Conservation (phyloP, 1,284 basidiomycete species). For the Inonotus hispidus region DNA sequence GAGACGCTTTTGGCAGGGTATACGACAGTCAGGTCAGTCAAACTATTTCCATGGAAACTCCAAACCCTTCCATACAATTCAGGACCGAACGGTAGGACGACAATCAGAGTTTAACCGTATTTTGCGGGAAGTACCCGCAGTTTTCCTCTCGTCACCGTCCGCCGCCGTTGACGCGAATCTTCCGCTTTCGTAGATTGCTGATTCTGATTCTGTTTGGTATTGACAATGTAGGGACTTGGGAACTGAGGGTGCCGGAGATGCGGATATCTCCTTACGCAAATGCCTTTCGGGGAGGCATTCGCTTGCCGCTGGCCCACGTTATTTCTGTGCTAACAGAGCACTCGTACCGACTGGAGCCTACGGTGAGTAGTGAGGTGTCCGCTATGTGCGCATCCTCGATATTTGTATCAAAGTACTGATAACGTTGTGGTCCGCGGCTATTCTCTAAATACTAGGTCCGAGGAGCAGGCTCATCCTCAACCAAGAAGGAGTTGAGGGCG, state of each 20-base stretch:
- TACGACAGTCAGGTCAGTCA: slow-evolving; percentile 42
- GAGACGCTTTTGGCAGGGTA: slow-evolving; percentile 59
- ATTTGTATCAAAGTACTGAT: not conserved
- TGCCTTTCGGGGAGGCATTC: slow-evolving; percentile 48
- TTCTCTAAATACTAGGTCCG: slow-evolving; percentile 42
- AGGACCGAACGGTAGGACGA: not conserved
- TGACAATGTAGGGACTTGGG: slow-evolving; percentile 46
- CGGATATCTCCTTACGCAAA: slow-evolving; percentile 54
- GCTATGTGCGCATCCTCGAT: not conserved
- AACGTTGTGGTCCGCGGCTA: not conserved
- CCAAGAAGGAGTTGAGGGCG: slow-evolving; percentile 48
- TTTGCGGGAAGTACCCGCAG: slow-evolving; percentile 1
- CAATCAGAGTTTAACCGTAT: not conserved
- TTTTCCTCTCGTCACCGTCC: not conserved
- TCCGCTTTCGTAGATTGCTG: not conserved
- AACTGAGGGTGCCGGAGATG: slow-evolving; percentile 60
- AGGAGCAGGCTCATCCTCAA: slow-evolving; percentile 43
- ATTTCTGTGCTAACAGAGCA: slow-evolving; percentile 57
- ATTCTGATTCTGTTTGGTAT: not conserved
- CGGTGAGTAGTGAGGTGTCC: slow-evolving; percentile 33
- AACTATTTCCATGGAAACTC: not conserved
- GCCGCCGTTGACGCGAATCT: not conserved
- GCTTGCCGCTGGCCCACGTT: slow-evolving; percentile 55
- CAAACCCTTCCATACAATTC: not conserved
- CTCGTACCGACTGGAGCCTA: slow-evolving; percentile 61